Percentiles rank a stretch among this genome's conserved stretches.
Evolutionary conservation across 768 basidiomycete genomes (phyloP).

Genomic region (Suillus placidus): DNA sequence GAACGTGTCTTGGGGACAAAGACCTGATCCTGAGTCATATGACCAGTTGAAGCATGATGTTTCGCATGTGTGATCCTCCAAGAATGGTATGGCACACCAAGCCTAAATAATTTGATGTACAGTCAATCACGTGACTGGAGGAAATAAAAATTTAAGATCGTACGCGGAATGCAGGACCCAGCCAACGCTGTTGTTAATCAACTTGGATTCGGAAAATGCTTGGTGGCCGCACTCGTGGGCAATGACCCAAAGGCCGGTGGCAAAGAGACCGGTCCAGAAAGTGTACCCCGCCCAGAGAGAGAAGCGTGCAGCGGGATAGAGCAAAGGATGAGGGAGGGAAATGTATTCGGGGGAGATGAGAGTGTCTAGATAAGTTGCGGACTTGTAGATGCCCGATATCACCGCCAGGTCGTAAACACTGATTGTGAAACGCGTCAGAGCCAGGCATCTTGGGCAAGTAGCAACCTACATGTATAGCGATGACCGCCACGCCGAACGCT

Average conservation of each 20-base stretch:
- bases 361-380: conserved; percentile 63
- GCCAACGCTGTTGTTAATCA: conserved; percentile 89
- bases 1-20: conserved; percentile 92
- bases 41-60: conserved; percentile 93
- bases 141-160: conserved; percentile 29
- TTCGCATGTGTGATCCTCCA: conserved; percentile 95
- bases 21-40: conserved; percentile 95
- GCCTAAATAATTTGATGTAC: conserved; percentile 43
- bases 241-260: conserved; percentile 92
- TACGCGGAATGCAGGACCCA: conserved; percentile 92
- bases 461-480: conserved; percentile 71
- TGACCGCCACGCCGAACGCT: conserved; percentile 84
- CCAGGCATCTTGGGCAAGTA: not conserved
- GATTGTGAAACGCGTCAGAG: conserved; percentile 19
- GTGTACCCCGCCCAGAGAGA: conserved; percentile 81
- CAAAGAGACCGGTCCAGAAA: conserved; percentile 82
- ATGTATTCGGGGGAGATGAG: conserved; percentile 59
- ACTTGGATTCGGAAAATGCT: conserved; percentile 91
- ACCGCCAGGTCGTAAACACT: conserved; percentile 78
- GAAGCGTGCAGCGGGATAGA: conserved; percentile 64
- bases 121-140: conserved; percentile 27
- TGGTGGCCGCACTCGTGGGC: conserved; percentile 97
- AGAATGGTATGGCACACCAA: conserved; percentile 95
- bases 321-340: conserved; percentile 57
- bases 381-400: conserved; percentile 69